phyloP scores from a whole-genome alignment of 768 basidiomycete species.

The Suillus hirtellus region DNA sequence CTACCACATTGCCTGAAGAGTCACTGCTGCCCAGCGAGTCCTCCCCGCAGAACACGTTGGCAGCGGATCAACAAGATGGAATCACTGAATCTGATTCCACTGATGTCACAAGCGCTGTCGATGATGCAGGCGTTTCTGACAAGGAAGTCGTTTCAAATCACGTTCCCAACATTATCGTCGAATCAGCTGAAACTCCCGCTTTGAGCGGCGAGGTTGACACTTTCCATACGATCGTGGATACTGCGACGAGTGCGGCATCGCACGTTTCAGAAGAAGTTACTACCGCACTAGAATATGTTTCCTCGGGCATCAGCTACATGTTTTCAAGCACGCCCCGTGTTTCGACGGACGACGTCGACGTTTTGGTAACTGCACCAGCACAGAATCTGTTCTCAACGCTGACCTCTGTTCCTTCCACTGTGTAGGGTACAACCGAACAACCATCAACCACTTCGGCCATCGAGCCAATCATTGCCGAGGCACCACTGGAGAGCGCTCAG shows the following conservation, averaged over 20 bases:
- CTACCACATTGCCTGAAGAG: not conserved
- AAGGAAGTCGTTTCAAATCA: not conserved
- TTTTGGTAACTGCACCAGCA: not conserved
- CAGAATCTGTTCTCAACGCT: too few species aligned
- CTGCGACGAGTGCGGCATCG: not conserved
- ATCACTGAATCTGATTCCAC: conserved; percentile 4
- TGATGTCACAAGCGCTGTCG: not conserved
- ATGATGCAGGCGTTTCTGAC: not conserved
- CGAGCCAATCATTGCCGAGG: conserved; percentile 17
- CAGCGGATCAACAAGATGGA: not conserved
- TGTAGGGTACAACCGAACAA: not conserved
- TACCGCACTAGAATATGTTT: not conserved
- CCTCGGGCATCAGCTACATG: not conserved
- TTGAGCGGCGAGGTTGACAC: not conserved
- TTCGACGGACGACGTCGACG: not conserved
- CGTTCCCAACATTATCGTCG: not conserved
- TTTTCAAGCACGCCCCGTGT: not conserved
- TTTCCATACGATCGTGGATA: conserved; percentile 1
- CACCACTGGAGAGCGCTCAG: conserved; percentile 5
- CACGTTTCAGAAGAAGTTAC: not conserved
- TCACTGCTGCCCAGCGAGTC: not conserved
- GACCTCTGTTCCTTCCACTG: not conserved
- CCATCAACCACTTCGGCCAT: conserved; percentile 18
- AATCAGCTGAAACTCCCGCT: not conserved
- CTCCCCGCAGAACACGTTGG: not conserved